Conservation (phyloP, 1,284 basidiomycete genomes). For the Cutaneotrichosporon cyanovorans region DNA sequence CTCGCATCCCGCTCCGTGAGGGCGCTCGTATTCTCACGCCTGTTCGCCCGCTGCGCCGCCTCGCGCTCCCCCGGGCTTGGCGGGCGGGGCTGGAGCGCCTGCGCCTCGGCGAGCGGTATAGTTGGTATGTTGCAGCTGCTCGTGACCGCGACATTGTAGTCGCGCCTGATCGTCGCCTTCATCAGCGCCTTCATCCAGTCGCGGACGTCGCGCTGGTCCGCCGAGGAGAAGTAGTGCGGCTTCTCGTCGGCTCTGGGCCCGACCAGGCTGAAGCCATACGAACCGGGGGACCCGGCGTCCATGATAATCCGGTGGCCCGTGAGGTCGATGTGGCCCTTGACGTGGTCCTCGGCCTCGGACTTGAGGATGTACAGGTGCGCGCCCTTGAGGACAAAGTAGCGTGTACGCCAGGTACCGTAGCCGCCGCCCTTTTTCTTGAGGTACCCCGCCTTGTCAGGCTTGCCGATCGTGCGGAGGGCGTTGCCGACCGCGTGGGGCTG, state of each 20-base stretch:
- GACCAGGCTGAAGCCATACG: slow-evolving; percentile 90
- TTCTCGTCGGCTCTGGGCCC: slow-evolving; percentile 68
- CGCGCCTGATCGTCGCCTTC: slow-evolving; percentile 93
- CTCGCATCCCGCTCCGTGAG: slow-evolving; percentile 78
- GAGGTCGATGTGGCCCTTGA: slow-evolving; percentile 93
- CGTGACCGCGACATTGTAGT: slow-evolving; percentile 85
- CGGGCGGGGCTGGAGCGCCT: slow-evolving; percentile 90
- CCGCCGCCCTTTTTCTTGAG: slow-evolving; percentile 92
- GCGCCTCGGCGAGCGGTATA: slow-evolving; percentile 87
- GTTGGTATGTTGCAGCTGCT: slow-evolving; percentile 97
- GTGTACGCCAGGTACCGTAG: slow-evolving; percentile 86
- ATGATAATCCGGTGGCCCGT: slow-evolving; percentile 87
- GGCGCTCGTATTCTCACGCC: slow-evolving; percentile 81
- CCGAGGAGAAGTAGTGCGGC: slow-evolving; percentile 83
- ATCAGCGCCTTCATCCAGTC: slow-evolving; percentile 99
- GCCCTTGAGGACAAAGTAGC: slow-evolving; percentile 93
- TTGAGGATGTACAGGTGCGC: slow-evolving; percentile 77
- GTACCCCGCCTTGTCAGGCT: slow-evolving; percentile 81
- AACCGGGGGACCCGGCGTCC: slow-evolving; percentile 85
- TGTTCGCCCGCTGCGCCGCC: slow-evolving; percentile 78
- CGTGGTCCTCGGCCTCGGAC: slow-evolving; percentile 71
- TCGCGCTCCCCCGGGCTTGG: slow-evolving; percentile 83
- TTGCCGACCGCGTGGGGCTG: slow-evolving; percentile 17
- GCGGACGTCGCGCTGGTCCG: slow-evolving; percentile 72
- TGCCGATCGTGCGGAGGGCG: slow-evolving; percentile 79